Evolutionary conservation across 305 asterid species (phyloP), one percentile per base, ranked within the genome.

Genomic region (Solanum chacoense): DNA sequence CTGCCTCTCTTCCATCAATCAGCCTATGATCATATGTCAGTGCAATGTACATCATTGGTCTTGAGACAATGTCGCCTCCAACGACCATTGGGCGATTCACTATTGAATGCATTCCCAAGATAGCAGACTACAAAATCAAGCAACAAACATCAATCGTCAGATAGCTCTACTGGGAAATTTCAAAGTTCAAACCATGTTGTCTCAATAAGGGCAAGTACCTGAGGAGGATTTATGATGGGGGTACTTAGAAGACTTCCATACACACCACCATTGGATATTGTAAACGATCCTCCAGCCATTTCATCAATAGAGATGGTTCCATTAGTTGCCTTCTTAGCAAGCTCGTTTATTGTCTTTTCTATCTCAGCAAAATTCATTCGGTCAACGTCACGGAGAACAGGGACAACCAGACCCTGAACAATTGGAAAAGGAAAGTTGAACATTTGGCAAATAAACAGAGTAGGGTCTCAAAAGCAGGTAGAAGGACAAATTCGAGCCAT

Each of bases 71-170:
- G 93, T 93, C 91, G 24, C 97, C 98, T 80, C 99, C 99, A 85
- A 98, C 98, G n/a, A 98, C 99, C 99, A 98, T 96, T n/a, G 99
- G 99, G 36, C 99, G 98, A 90, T 88, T 94, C 91, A 98, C 98
- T 85, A 96, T 98, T 1, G 99, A 98, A 92, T 98, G 99, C 99
- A 98, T 98, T 38, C 99, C 99, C 91, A 98, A 92, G 89, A 98
- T 98, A 81, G 99, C 99, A 81, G 99, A 98, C 99, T 98, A 88
- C 69, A 76, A 90, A 90, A 80, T 8, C 77, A 80, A 75, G 63
- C 37, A 71, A 40, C 72, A 71, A 71, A 86, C 32, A 20, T 84
- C 31, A 84, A 59, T 32, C 29, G 75, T 12, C n/a, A 84, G 74
- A 84, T 20, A 12, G 42, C 45, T 84, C 40, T 55, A 18, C 4